Percentiles rank a stretch among this genome's conserved stretches.
These are phyloP conservation scores for Penicillium sp. DNA, from an alignment of 2,329 filamentous ascomycete species.

Conservation along the genomic window DNA sequence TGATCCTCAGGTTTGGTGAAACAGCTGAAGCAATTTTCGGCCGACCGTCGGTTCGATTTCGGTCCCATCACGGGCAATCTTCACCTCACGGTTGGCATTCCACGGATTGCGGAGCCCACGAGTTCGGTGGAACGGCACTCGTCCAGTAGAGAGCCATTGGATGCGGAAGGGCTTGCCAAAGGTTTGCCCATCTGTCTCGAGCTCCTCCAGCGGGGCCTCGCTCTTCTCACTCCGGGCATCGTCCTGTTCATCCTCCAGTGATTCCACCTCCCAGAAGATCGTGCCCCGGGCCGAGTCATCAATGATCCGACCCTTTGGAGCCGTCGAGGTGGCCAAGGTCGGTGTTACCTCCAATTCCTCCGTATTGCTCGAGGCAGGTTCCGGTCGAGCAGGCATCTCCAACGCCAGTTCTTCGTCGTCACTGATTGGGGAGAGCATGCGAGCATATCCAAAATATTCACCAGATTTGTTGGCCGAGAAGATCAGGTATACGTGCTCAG, in stretches of 20 bases:
- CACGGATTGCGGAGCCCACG: slow-evolving; percentile 85
- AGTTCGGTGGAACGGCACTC: slow-evolving; percentile 85
- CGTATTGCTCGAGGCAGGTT: slow-evolving; percentile 54
- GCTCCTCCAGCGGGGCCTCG: slow-evolving; percentile 50
- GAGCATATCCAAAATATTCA: slow-evolving; percentile 93
- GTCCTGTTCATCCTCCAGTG: slow-evolving; percentile 47
- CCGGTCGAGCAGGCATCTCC: slow-evolving; percentile 66
- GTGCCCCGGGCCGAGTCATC: slow-evolving; percentile 92
- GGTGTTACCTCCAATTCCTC: slow-evolving; percentile 77
- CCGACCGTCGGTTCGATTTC: slow-evolving; percentile 85
- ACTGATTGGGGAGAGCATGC: slow-evolving; percentile 82
- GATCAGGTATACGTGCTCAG: slow-evolving; percentile 83
- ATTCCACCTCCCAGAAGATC: slow-evolving; percentile 91
- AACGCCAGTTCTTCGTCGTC: slow-evolving; percentile 71
- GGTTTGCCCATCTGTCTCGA: slow-evolving; percentile 56
- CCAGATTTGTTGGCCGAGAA: slow-evolving; percentile 98
- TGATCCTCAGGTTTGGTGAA: slow-evolving; percentile 53
- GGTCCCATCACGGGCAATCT: slow-evolving; percentile 92
- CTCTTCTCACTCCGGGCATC: slow-evolving; percentile 43
- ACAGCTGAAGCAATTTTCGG: slow-evolving; percentile 73
- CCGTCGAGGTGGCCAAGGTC: slow-evolving; percentile 74
- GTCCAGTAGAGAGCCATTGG: slow-evolving; percentile 82
- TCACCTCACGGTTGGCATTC: slow-evolving; percentile 94
- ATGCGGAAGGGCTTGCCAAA: slow-evolving; percentile 92
- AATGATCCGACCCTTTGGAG: slow-evolving; percentile 82